Evolutionary conservation across 164 flowering plant species (phyloP).

Genomic region (Berberis vulgaris): DNA sequence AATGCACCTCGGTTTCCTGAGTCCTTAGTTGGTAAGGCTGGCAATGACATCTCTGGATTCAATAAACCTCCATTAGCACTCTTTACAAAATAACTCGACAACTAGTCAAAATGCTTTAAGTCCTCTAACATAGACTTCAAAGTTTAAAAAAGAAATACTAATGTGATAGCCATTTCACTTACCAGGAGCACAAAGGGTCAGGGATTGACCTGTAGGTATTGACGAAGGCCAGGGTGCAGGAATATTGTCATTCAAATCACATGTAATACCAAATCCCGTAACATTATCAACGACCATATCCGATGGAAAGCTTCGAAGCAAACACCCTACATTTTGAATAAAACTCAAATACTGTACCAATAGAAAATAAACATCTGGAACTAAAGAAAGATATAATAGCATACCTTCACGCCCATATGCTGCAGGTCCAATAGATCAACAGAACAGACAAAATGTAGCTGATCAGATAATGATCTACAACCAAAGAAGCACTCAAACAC

Average conservation of each 20-base stretch:
- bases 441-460: conserved; percentile 16
- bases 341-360: neutral
- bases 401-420: conserved; percentile 83
- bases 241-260: conserved; percentile 89
- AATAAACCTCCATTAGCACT: neutral
- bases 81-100: neutral
- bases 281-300: conserved; percentile 70
- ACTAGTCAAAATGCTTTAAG: neutral
- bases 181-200: conserved; percentile 95
- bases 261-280: conserved; percentile 80
- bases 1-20: conserved; percentile 48
- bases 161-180: conserved; percentile 7
- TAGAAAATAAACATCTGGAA: neutral
- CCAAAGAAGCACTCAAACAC: neutral
- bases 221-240: conserved; percentile 99
- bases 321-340: conserved; percentile 54
- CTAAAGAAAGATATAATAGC: conserved; percentile 8
- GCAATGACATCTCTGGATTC: conserved; percentile 79
- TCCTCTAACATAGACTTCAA: neutral
- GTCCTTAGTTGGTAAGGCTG: conserved; percentile 22
- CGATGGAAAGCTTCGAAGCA: conserved; percentile 78
- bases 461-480: conserved; percentile 11
- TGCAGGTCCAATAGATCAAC: conserved; percentile 21
- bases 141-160: neutral
- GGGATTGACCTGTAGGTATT: conserved; percentile 51